Base-by-base conservation (phyloP, 345 rosid genomes). In the Geranium rotundifolium region DNA sequence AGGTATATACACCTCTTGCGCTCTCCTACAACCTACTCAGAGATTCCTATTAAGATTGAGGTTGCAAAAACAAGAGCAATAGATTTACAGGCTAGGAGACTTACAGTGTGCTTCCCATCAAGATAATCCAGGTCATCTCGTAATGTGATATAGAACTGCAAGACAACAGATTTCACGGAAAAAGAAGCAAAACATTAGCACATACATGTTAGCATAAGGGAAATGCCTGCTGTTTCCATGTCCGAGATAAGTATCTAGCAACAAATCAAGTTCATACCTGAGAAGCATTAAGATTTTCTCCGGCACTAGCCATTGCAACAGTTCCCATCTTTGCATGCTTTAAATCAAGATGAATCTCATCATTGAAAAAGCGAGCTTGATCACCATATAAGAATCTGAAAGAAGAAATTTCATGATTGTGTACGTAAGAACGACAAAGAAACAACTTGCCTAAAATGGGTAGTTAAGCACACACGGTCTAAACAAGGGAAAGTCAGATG, bases 271-370 rank as follows among this genome's bases (percentile, higher is more conserved):
- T 13, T 30, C 15, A 66, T 39, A 87, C 99, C 92, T 90, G 99
- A 9, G 97, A 93, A 82, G 99, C 95, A 83, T 93, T 90, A 54
- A 93, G 84, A 80, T 90, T 90, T 74, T 88, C 92, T 46, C 99
- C 97, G 66, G 84, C 96, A 69, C 96, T 90, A 62, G 97, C 95
- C 99, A 93, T 93, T 46, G 97, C 90, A 76, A 90, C 76, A 50
- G 95, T 84, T 56, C 97, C 99, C 0, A 76, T 86, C 82, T 83
- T 88, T 14, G 81, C 71, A 76, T 93, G 97, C 71, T 90, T 93
- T 34, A 93, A 77, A 70, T 93, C 96, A 20, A 73, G 86, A 81
- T 83, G 89, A 75, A 86, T 86, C 82, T 93, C 97, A 57, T 93
- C 99, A 0, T 75, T 27, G 17, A 90, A 88, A 71, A 93, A 93